Evolutionary conservation across 192 early-diverging fungal genomes (phyloP).

Genomic region (Phycomyces blakesleeanus): DNA sequence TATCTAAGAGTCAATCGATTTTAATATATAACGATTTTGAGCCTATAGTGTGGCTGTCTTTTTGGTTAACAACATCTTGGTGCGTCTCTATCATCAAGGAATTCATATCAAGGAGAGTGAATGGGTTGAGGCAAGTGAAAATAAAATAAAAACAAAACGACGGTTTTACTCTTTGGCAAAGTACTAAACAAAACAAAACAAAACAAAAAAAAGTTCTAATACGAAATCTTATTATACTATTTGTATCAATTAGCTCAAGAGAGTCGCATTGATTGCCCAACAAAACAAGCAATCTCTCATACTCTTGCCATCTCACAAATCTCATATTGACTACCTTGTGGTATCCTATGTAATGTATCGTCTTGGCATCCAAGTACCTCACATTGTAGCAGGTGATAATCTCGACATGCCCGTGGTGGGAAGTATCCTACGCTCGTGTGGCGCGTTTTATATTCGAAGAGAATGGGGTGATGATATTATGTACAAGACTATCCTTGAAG

Average conservation of each 20-base stretch:
- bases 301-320: conserved; percentile 81
- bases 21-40: background rate
- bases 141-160: too few relatives aligned
- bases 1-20: background rate
- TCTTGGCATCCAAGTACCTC: conserved; percentile 61
- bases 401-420: conserved; percentile 77
- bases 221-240: too few relatives aligned
- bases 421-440: conserved; percentile 54
- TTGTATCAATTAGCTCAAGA: conserved; percentile 40
- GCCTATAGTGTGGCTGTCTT: conserved; percentile 62
- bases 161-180: too few relatives aligned
- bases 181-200: too few relatives aligned
- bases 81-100: conserved; percentile 82
- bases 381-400: conserved; percentile 85
- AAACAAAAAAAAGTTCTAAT: too few relatives aligned
- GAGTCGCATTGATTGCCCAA: conserved; percentile 51
- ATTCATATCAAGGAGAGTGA: conserved; percentile 80
- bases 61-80: conserved; percentile 66
- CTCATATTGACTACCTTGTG: conserved; percentile 83
- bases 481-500: conserved; percentile 68
- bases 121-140: conserved; percentile 55
- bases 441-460: conserved; percentile 79
- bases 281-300: conserved; percentile 71
- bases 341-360: conserved; percentile 78
- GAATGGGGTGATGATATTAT: conserved; percentile 74